A percentile compares a stretch with the other conserved stretches of the same genome.
phyloP scores from a whole-genome alignment of 164 flowering plant species.

The Tetrastigma voinierianum region DNA sequence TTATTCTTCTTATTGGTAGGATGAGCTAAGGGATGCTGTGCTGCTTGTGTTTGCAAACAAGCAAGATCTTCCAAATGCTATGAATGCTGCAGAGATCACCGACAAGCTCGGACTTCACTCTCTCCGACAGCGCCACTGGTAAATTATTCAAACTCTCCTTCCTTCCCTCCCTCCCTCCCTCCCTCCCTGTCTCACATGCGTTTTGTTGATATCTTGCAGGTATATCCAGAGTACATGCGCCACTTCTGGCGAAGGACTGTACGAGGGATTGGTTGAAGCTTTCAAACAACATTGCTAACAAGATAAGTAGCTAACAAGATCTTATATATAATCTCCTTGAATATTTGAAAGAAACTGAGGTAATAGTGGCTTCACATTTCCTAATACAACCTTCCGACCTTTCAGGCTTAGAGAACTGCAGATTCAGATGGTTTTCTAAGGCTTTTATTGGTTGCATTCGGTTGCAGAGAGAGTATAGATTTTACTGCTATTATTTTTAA shows the following conservation, averaged over 20 bases:
- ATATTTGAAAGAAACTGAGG: no score
- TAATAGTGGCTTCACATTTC: no score
- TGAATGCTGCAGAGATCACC: constrained; percentile 28
- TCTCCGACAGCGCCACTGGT: constrained; percentile 28
- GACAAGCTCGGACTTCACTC: constrained; percentile 32
- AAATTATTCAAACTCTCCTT: neutral
- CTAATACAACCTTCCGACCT: no score
- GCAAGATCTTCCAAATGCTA: constrained; percentile 30
- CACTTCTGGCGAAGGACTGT: constrained; percentile 32
- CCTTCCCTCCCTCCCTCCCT: neutral
- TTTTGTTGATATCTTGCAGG: constrained; percentile 12
- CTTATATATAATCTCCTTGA: no score
- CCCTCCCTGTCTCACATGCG: neutral
- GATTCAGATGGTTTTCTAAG: no score
- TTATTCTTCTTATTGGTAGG: constrained; percentile 8
- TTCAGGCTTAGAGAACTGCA: no score
- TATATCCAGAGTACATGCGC: constrained; percentile 36
- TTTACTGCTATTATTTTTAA: no score
- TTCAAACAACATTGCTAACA: no score
- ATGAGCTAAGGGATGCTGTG: constrained; percentile 29
- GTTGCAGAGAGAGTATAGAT: no score
- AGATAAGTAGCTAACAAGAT: no score
- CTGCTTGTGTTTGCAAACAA: constrained; percentile 30
- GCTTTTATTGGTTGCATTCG: no score
- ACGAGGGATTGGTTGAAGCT: constrained; percentile 18